Evolutionary conservation across 805 yeast genomes (phyloP).

Genomic region (Saturnispora sanitii): DNA sequence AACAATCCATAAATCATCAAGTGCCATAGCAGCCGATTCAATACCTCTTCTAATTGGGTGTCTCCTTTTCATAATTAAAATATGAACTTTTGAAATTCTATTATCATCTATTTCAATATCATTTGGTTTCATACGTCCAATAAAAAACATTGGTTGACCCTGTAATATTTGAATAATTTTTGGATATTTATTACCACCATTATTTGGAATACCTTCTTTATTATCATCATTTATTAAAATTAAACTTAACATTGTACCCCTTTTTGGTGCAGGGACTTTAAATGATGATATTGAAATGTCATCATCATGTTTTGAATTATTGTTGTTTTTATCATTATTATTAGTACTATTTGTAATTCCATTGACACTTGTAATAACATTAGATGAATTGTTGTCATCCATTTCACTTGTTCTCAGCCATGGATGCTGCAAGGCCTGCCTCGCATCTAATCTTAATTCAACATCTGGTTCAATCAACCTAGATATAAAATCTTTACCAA

Average conservation of each 20-base stretch:
- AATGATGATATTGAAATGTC: background rate
- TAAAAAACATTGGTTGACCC: constrained; percentile 53
- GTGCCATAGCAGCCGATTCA: constrained; percentile 53
- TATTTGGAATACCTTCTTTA: too few relatives aligned
- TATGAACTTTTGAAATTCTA: constrained; percentile 77
- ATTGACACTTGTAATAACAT: constrained; percentile 6
- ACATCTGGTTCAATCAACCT: constrained; percentile 73
- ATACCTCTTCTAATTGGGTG: constrained; percentile 36
- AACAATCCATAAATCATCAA: constrained; percentile 69
- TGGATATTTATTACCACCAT: constrained; percentile 16
- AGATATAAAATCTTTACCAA: constrained; percentile 64
- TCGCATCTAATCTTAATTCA: constrained; percentile 58
- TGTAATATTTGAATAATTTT: constrained; percentile 50
- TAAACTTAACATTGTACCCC: constrained; percentile 55
- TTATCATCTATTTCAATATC: constrained; percentile 58
- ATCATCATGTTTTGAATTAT: too few relatives aligned
- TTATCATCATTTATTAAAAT: constrained; percentile 28
- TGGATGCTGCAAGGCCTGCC: constrained; percentile 63
- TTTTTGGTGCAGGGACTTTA: constrained; percentile 3
- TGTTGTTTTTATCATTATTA: too few relatives aligned
- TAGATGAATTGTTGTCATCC: constrained; percentile 16
- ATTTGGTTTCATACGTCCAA: constrained; percentile 64
- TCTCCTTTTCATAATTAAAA: constrained; percentile 53
- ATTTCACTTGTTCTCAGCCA: constrained; percentile 49
- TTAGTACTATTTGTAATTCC: too few relatives aligned